phyloP scores from a whole-genome alignment of 2,329 filamentous ascomycete genomes.

The Ascochyta fabae region DNA sequence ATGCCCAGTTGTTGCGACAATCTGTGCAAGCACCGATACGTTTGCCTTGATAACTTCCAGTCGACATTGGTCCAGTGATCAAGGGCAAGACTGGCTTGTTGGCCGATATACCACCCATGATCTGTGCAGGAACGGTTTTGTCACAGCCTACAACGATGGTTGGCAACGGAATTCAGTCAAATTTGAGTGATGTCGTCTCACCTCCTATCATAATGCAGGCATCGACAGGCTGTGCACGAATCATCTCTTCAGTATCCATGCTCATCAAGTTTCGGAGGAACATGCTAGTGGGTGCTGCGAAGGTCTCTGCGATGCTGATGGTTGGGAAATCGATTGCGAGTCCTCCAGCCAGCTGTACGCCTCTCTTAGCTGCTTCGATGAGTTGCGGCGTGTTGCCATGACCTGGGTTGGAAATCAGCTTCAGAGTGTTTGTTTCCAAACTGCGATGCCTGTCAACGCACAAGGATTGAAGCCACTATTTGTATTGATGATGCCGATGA shows the following conservation, averaged over 20 bases:
- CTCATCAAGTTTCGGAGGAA: slow-evolving; percentile 77
- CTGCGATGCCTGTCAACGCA: neutral
- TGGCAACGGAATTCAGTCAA: neutral
- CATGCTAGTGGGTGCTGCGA: slow-evolving; percentile 76
- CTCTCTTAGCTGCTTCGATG: slow-evolving; percentile 72
- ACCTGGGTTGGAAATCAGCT: slow-evolving; percentile 38
- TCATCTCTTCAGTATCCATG: slow-evolving; percentile 83
- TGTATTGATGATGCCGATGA: slow-evolving; percentile 78
- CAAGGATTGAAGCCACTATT: slow-evolving; percentile 75
- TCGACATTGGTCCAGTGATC: slow-evolving; percentile 78
- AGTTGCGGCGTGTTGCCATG: slow-evolving; percentile 75
- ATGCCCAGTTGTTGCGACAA: slow-evolving; percentile 76
- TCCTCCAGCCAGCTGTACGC: slow-evolving; percentile 70
- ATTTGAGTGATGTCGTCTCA: slow-evolving; percentile 27
- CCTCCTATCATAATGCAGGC: slow-evolving; percentile 72
- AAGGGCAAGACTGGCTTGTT: slow-evolving; percentile 74
- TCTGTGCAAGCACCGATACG: slow-evolving; percentile 77
- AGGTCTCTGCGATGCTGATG: slow-evolving; percentile 73
- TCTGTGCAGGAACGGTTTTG: slow-evolving; percentile 74
- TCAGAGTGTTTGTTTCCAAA: neutral
- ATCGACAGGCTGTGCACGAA: slow-evolving; percentile 73
- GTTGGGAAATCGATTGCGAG: slow-evolving; percentile 76
- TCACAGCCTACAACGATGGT: slow-evolving; percentile 65
- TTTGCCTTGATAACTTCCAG: slow-evolving; percentile 68
- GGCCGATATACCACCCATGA: slow-evolving; percentile 78